Evolutionary conservation across 208 protist species (phyloP).

Genomic region (Jaenimonas drosophilae): DNA sequence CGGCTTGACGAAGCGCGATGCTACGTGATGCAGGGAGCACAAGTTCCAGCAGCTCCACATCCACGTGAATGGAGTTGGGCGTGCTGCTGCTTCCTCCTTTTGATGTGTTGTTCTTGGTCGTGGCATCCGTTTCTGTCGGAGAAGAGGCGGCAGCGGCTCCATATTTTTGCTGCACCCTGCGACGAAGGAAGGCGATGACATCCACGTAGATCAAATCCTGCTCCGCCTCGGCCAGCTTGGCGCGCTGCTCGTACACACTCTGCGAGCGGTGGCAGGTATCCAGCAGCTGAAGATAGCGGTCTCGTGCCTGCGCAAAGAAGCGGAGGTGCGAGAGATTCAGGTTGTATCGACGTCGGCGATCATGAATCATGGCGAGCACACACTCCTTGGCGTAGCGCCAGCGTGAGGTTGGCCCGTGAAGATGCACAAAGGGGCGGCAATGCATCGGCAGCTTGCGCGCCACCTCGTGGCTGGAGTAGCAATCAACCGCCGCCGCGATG

Average conservation of each 20-base stretch:
- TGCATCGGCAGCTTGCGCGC: constrained; percentile 35
- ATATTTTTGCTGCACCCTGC: constrained; percentile 34
- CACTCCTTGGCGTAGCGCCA: constrained; percentile 50
- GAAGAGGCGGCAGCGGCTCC: background rate
- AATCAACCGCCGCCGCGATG: constrained; percentile 33
- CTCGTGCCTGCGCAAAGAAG: constrained; percentile 49
- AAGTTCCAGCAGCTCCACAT: constrained; percentile 24
- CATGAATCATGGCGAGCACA: constrained; percentile 35
- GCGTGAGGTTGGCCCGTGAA: constrained; percentile 25
- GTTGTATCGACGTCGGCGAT: constrained; percentile 60
- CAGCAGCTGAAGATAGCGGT: constrained; percentile 56
- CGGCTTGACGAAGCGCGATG: constrained; percentile 9
- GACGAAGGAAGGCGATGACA: constrained; percentile 56
- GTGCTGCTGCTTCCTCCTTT: constrained; percentile 3
- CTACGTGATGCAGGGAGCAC: constrained; percentile 21
- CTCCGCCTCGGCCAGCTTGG: constrained; percentile 54
- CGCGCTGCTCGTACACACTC: constrained; percentile 21
- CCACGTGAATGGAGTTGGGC: constrained; percentile 26
- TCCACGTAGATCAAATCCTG: constrained; percentile 62
- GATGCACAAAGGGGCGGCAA: constrained; percentile 33
- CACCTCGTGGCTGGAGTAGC: constrained; percentile 27
- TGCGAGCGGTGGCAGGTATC: constrained; percentile 46
- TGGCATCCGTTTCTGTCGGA: background rate
- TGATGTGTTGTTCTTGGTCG: constrained; percentile 2
- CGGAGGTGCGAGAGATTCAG: constrained; percentile 59